Evolutionary conservation across 495 filamentous ascomycete genomes (phyloP).

Genomic region (Podospora comata): DNA sequence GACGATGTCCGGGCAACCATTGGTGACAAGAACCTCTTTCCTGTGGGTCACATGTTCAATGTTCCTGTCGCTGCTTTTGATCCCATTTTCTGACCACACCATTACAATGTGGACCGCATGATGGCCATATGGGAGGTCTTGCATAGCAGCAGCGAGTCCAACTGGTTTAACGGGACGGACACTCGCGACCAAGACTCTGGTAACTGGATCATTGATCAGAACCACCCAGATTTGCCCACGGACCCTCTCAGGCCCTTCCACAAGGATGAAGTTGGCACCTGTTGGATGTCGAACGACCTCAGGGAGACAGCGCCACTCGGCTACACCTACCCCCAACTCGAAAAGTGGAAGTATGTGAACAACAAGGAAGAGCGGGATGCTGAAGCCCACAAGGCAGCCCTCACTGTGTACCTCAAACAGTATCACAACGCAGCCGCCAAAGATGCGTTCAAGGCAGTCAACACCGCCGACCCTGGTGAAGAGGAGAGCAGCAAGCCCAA

Average conservation of each 20-base stretch:
- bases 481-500: constrained; percentile 7
- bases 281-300: constrained; percentile 12
- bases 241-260: constrained; percentile 12
- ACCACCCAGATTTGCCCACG: not conserved
- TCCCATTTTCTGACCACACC: constrained; percentile 66
- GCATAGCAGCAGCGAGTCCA: constrained; percentile 43
- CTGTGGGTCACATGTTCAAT: constrained; percentile 54
- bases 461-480: not conserved
- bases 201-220: constrained; percentile 1
- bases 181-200: constrained; percentile 6
- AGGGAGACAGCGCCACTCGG: constrained; percentile 5
- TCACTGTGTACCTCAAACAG: constrained; percentile 7
- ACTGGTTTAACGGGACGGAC: constrained; percentile 28
- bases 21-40: not conserved
- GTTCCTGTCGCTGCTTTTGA: constrained; percentile 64
- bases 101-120: constrained; percentile 58
- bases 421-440: constrained; percentile 1
- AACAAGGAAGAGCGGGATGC: not conserved
- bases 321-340: constrained; percentile 10
- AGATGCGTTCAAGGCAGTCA: constrained; percentile 1
- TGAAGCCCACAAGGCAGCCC: constrained; percentile 6
- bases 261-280: constrained; percentile 4
- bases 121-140: constrained; percentile 67
- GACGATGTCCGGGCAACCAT: not conserved
- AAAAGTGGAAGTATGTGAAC: constrained; percentile 11